Evolutionary conservation across 2,329 filamentous ascomycete species (phyloP).

Genomic region (Aspergillus pseudoviridinutans): DNA sequence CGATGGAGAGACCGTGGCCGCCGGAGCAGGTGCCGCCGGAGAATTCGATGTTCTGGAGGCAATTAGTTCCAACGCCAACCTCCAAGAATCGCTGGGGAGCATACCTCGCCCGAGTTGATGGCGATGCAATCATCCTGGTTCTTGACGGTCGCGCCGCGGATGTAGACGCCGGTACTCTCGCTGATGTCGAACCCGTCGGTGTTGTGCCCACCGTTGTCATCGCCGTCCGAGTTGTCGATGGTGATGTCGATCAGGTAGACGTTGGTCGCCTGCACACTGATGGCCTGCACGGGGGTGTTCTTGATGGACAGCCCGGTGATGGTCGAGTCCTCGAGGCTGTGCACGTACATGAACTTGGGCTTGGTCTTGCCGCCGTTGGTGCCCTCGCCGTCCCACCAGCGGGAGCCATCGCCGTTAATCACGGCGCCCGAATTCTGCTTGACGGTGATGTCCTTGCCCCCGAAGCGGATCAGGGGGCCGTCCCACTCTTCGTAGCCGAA

Average conservation of each 20-base stretch:
- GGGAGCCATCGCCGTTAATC: slow-evolving; percentile 54
- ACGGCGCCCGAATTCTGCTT: slow-evolving; percentile 48
- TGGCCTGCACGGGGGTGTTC: slow-evolving; percentile 37
- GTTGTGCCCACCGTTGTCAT: slow-evolving; percentile 46
- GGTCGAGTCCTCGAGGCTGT: slow-evolving; percentile 27
- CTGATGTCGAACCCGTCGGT: slow-evolving; percentile 46
- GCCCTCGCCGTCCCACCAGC: slow-evolving; percentile 61
- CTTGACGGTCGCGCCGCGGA: slow-evolving; percentile 49
- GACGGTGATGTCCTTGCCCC: slow-evolving; percentile 54
- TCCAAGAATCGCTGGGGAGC: not conserved
- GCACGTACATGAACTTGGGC: slow-evolving; percentile 61
- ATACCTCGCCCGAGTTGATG: slow-evolving; percentile 52
- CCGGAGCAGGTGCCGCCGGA: slow-evolving; percentile 28
- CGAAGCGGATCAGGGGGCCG: slow-evolving; percentile 60
- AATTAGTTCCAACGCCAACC: not conserved
- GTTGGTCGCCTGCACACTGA: slow-evolving; percentile 44
- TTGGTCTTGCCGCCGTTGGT: slow-evolving; percentile 60
- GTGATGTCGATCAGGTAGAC: slow-evolving; percentile 51
- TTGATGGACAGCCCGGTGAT: slow-evolving; percentile 32
- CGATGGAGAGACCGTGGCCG: slow-evolving; percentile 55
- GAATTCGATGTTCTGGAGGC: slow-evolving; percentile 25
- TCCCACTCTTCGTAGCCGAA: slow-evolving; percentile 64
- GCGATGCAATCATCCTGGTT: slow-evolving; percentile 61
- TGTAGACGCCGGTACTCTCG: slow-evolving; percentile 46
- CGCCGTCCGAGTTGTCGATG: slow-evolving; percentile 57